Conservation (phyloP, 768 basidiomycete genomes). For the Podaxis carcinomalis region DNA sequence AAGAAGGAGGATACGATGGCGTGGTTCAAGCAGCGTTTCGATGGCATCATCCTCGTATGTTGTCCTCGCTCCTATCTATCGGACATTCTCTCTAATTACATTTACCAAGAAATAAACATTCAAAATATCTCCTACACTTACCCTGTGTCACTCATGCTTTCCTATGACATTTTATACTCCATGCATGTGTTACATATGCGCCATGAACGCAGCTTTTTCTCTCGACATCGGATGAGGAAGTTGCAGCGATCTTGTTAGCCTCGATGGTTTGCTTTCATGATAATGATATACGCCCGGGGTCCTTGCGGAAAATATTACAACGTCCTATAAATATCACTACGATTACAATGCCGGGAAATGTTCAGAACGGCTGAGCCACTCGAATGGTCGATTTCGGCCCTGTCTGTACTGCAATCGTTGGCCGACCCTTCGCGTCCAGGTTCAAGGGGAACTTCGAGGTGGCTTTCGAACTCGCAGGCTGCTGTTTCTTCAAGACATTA, state of each 20-base stretch:
- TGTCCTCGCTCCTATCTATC: not conserved
- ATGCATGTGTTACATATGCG: constrained; percentile 27
- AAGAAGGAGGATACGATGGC: constrained; percentile 95
- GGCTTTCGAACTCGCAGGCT: constrained; percentile 11
- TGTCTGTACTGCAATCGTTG: constrained; percentile 29
- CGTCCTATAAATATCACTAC: not conserved
- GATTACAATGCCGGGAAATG: not conserved
- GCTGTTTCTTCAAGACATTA: constrained; percentile 20
- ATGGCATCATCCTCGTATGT: constrained; percentile 91
- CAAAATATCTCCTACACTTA: constrained; percentile 16
- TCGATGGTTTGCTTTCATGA: not conserved
- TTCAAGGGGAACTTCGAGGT: constrained; percentile 25
- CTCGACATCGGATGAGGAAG: not conserved
- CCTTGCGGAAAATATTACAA: not conserved
- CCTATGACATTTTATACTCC: constrained; percentile 24
- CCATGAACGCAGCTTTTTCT: constrained; percentile 20
- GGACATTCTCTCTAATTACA: constrained; percentile 7
- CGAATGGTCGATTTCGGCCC: constrained; percentile 31
- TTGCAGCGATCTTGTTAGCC: not conserved
- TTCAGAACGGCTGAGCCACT: constrained; percentile 13
- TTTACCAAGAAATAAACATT: constrained; percentile 28
- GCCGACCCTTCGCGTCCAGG: constrained; percentile 34
- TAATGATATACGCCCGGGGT: not conserved
- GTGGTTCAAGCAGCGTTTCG: constrained; percentile 99
- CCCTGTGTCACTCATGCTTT: constrained; percentile 20